phyloP scores from a whole-genome alignment of 306 rosid species.

The Quercus berberidifolia region DNA sequence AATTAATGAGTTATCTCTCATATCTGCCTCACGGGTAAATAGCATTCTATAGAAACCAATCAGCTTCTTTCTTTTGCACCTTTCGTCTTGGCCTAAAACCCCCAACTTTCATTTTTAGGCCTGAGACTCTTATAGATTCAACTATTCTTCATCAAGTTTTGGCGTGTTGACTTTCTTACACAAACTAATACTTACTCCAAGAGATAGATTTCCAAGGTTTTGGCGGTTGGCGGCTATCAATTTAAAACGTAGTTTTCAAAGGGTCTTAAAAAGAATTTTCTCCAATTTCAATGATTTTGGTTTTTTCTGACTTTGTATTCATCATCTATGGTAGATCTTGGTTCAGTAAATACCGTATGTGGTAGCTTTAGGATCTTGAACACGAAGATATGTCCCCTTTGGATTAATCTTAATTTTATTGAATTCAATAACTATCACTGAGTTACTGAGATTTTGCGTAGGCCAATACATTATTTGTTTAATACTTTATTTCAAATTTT shows the following conservation, averaged over 20 bases:
- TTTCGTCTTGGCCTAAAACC: background rate
- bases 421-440: too few species aligned
- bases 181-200: background rate
- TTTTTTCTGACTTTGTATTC: background rate
- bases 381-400: too few species aligned
- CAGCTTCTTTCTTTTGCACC: background rate
- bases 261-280: too few species aligned
- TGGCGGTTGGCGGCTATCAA: too few species aligned
- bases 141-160: background rate
- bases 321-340: background rate
- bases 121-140: background rate
- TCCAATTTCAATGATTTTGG: background rate
- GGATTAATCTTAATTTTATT: too few species aligned
- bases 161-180: constrained; percentile 4
- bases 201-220: background rate
- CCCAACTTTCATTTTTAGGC: background rate
- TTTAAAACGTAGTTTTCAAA: too few species aligned
- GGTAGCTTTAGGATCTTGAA: too few species aligned
- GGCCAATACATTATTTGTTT: too few species aligned
- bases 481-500: too few species aligned
- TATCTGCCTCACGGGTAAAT: background rate
- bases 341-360: too few species aligned
- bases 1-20: background rate
- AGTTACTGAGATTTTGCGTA: too few species aligned
- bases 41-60: background rate